Evolutionary conservation across 768 basidiomycete species (phyloP).

Genomic region (Termitomyces sp.): DNA sequence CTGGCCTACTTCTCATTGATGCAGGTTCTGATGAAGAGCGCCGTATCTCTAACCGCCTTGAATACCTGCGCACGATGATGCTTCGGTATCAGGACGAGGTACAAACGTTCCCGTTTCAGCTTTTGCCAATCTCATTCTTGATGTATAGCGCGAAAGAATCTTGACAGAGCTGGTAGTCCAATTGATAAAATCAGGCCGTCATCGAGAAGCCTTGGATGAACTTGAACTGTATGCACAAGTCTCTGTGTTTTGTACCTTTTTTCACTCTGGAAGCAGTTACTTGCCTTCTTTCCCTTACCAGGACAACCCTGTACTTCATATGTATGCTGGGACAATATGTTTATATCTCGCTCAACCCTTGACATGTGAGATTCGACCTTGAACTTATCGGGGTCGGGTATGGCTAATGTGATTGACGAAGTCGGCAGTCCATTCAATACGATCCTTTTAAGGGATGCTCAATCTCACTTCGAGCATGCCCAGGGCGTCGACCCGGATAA

Average conservation of each 20-base stretch:
- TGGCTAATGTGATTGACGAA: conserved; percentile 1
- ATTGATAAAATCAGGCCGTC: conserved; percentile 49
- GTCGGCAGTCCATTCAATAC: conserved; percentile 20
- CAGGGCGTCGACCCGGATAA: conserved; percentile 54
- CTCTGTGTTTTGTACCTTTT: not conserved
- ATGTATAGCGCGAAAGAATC: conserved; percentile 60
- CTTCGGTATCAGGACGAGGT: conserved; percentile 64
- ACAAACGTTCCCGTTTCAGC: conserved; percentile 16
- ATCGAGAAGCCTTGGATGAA: conserved; percentile 76
- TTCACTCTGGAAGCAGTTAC: conserved; percentile 43
- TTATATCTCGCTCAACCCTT: conserved; percentile 52
- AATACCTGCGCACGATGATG: conserved; percentile 69
- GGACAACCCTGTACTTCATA: conserved; percentile 72
- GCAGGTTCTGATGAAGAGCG: conserved; percentile 22
- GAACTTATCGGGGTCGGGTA: not conserved
- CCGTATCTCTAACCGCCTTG: conserved; percentile 32
- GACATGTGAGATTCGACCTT: conserved; percentile 8
- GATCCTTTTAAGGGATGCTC: conserved; percentile 45
- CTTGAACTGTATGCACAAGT: conserved; percentile 63
- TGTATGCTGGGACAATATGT: conserved; percentile 75
- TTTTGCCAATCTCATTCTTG: not conserved
- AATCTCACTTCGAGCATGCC: conserved; percentile 61
- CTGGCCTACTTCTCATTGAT: conserved; percentile 52
- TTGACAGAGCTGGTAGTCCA: conserved; percentile 71
- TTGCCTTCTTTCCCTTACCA: conserved; percentile 85